A percentile compares a stretch with the other conserved stretches of the same genome.
These are phyloP conservation scores for Epichloe sylvatica DNA, from an alignment of 2,329 filamentous ascomycete species.

Conservation along the genomic window DNA sequence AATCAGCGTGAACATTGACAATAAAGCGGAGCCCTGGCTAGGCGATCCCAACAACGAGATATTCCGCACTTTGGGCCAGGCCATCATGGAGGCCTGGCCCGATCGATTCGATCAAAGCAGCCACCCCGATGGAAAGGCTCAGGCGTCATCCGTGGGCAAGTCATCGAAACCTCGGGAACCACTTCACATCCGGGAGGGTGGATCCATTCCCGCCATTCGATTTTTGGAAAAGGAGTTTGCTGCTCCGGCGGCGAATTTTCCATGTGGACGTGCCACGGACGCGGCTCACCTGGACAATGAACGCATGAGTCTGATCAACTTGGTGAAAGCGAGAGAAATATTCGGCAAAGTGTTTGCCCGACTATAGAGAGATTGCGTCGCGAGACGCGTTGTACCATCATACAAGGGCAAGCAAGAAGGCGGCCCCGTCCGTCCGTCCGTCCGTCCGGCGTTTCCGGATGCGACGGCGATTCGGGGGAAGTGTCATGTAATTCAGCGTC, in stretches of 20 bases:
- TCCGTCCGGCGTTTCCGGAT: background rate
- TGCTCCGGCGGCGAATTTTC: constrained; percentile 81
- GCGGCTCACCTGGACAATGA: constrained; percentile 92
- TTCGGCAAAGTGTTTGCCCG: constrained; percentile 73
- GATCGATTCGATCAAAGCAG: constrained; percentile 28
- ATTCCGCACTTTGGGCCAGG: constrained; percentile 75
- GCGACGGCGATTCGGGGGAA: too few relatives aligned
- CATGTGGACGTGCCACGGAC: constrained; percentile 89
- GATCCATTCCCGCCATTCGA: constrained; percentile 84
- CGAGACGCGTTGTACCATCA: background rate
- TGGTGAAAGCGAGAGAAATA: constrained; percentile 85
- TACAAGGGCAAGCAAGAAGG: constrained; percentile 1
- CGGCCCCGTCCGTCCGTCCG: too few relatives aligned
- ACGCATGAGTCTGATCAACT: constrained; percentile 70
- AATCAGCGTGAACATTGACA: constrained; percentile 72
- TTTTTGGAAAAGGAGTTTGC: constrained; percentile 90
- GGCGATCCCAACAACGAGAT: constrained; percentile 84
- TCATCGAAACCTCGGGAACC: constrained; percentile 41
- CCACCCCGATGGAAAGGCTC: constrained; percentile 4
- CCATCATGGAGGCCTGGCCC: constrained; percentile 75
- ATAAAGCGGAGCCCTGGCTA: constrained; percentile 91
- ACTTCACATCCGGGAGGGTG: constrained; percentile 88
- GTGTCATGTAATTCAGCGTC: too few relatives aligned
- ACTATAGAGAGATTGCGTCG: constrained; percentile 24
- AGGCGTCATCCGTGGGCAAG: constrained; percentile 1